These are phyloP conservation scores for Lenzites betulinus DNA, from an alignment of 768 basidiomycete genomes.

Conservation along the genomic window DNA sequence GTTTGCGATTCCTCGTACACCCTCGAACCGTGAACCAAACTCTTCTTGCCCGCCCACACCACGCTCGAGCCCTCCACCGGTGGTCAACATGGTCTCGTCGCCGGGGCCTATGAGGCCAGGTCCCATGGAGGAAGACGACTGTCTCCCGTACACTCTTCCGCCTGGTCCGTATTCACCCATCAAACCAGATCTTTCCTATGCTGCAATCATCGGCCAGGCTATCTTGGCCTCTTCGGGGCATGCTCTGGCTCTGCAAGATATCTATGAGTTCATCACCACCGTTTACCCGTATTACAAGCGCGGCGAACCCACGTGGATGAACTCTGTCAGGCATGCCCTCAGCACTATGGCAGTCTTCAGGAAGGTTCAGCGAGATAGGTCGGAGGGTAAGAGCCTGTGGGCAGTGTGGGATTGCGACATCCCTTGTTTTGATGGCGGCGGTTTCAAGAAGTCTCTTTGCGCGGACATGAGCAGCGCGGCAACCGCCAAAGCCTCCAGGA, in stretches of 20 bases:
- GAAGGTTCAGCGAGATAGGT: slow-evolving; percentile 76
- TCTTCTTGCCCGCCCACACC: slow-evolving; percentile 59
- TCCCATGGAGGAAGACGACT: slow-evolving; percentile 61
- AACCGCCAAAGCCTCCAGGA: slow-evolving; percentile 38
- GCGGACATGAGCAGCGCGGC: slow-evolving; percentile 40
- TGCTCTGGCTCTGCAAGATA: slow-evolving; percentile 90
- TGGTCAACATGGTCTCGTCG: slow-evolving; percentile 80
- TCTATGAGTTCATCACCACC: slow-evolving; percentile 94
- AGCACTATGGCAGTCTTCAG: slow-evolving; percentile 91
- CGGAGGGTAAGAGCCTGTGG: slow-evolving; percentile 84
- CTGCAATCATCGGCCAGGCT: slow-evolving; percentile 94
- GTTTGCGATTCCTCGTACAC: slow-evolving; percentile 19
- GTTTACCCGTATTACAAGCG: slow-evolving; percentile 94
- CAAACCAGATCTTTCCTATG: slow-evolving; percentile 90
- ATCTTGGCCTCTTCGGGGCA: slow-evolving; percentile 83
- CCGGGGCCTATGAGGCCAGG: slow-evolving; percentile 74
- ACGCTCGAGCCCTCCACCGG: slow-evolving; percentile 58
- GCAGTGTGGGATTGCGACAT: slow-evolving; percentile 83
- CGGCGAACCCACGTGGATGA: slow-evolving; percentile 96
- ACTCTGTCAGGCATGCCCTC: slow-evolving; percentile 95
- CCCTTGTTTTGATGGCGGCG: slow-evolving; percentile 80
- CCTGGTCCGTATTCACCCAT: slow-evolving; percentile 77
- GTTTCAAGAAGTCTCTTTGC: slow-evolving; percentile 69
- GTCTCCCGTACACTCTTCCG: slow-evolving; percentile 75
- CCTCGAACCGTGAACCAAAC: slow-evolving; percentile 33